Base-by-base conservation (phyloP, 495 filamentous ascomycete species). In the Aspergillus incahuasiensis region DNA sequence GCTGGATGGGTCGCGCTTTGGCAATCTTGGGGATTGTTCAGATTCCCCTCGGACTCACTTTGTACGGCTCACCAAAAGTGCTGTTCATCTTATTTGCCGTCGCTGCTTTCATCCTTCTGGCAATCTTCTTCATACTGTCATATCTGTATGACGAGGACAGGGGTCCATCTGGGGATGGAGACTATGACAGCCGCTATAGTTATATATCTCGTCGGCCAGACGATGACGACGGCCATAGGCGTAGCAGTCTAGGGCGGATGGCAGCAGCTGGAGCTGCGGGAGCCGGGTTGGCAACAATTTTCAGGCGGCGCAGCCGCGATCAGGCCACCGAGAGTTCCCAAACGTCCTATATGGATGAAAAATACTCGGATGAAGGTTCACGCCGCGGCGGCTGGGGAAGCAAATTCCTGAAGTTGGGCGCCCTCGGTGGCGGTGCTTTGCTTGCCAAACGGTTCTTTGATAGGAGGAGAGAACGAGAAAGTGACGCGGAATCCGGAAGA, bases 41-140 rank as follows among this genome's bases (percentile, higher is more conserved):
- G 67, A 85, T 97, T 22, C 89, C 92, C 1, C 74, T 97, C 1
- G 94, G 94, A 0, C 79, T 98, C 47, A 92, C 91, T 4, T 79
- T 98, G 11, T 98, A 97, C 63, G 94, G 94, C 15, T 94, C 91
- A 30, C 94, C 95, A 13, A 83, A 88, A 66, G 74, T 74, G 12
- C 75, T 90, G 0, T 98, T 98, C 66, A 86, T 97, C 53, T 75
- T 97, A 5, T 98, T 86, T 63, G 77, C 92, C 0, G 56, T 97
- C 1, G 88, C 82, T 63, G 86, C 82, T 63, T 84, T 81, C 11
- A 76, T 82, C 15, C 73, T 92, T 11, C 54, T 95, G 5, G 53
- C 88, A 1, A 55, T 77, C 15, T 95, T 86, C 68, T 91, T 96
- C 58, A 72, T 91, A 25, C 75, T 95, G 9, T 85, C 81, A 45